Evolutionary conservation across 441 rosid genomes (phyloP), one percentile per base, ranked within the genome.

Genomic region (Populus hybrid): DNA sequence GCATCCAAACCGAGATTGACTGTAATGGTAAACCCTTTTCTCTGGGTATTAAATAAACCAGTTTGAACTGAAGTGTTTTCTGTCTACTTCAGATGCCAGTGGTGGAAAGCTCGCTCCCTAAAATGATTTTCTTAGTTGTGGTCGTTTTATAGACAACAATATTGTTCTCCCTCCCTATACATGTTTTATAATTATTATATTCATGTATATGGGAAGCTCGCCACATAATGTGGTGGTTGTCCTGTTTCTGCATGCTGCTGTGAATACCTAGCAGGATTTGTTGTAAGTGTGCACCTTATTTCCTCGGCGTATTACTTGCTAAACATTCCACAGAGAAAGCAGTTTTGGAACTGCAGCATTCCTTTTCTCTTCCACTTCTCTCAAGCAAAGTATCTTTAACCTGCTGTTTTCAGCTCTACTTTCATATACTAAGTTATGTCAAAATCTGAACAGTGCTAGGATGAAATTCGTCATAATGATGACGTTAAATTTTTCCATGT

Each of bases 1-100:
- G 30, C 76, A 71, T 79, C 79, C 61, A n/a, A 61, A 78, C 87
- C 5, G 88, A 81, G 72, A 84, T 84, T 75, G 82, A 83, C 77
- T 72, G 84, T 75, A 84, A 82, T 75, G 85, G 90, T 89, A 87
- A 71, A 26, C 69, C 36, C 1, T 73, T 79, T 82, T 74, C 61
- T 14, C 69, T 65, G n/a, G 3, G 63, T 71, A 59, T 32, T 23
- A 64, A 67, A 42, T 30, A n/a, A 57, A 21, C 16, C 28, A 65
- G 38, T n/a, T 63, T 75, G 30, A 18, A 67, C 30, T 63, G 21
- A 65, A 70, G 21, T 77, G 24, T 77, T 38, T 75, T 38, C 40
- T 18, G 23, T 81, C 61, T 67, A 19, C 53, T 79, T 70, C 57
- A 66, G 19, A 42, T 14, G 46, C 21, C 35, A 21, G 6, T 73